phyloP scores from a whole-genome alignment of 495 filamentous ascomycete species.

The Halenospora varia region DNA sequence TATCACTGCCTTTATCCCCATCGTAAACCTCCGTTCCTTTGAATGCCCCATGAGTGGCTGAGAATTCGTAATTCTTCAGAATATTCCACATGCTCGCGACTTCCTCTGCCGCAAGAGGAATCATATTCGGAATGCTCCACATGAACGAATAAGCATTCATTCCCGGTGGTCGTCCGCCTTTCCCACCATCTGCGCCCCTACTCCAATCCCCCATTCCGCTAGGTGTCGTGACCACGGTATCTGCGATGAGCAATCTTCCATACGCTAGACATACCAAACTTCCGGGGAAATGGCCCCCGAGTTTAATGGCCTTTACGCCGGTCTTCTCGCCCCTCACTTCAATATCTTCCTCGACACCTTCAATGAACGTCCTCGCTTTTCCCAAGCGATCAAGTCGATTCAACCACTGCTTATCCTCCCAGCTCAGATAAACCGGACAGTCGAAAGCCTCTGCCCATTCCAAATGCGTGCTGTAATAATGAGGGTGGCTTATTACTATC shows the following conservation, averaged over 20 bases:
- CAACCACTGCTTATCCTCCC: conserved; percentile 61
- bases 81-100: conserved; percentile 49
- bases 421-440: conserved; percentile 59
- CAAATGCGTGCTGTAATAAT: conserved; percentile 69
- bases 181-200: conserved; percentile 17
- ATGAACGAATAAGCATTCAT: conserved; percentile 67
- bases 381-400: conserved; percentile 30
- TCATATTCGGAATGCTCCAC: conserved; percentile 80
- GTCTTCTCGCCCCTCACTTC: conserved; percentile 33
- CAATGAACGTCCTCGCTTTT: conserved; percentile 39
- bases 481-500: conserved; percentile 76
- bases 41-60: conserved; percentile 64
- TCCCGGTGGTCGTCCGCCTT: conserved; percentile 43
- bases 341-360: conserved; percentile 31
- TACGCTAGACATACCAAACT: conserved; percentile 51
- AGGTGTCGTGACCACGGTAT: conserved; percentile 66
- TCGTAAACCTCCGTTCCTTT: conserved; percentile 48
- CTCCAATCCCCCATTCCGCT: conserved; percentile 41
- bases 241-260: conserved; percentile 60
- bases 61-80: conserved; percentile 54
- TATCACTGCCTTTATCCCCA: conserved; percentile 13
- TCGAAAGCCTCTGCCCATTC: conserved; percentile 61
- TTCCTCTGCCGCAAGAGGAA: conserved; percentile 58
- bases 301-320: conserved; percentile 59
- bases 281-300: conserved; percentile 73